Evolutionary conservation across 768 basidiomycete species (phyloP), one percentile per base, ranked within the genome.

Genomic region (Suillus luteus): DNA sequence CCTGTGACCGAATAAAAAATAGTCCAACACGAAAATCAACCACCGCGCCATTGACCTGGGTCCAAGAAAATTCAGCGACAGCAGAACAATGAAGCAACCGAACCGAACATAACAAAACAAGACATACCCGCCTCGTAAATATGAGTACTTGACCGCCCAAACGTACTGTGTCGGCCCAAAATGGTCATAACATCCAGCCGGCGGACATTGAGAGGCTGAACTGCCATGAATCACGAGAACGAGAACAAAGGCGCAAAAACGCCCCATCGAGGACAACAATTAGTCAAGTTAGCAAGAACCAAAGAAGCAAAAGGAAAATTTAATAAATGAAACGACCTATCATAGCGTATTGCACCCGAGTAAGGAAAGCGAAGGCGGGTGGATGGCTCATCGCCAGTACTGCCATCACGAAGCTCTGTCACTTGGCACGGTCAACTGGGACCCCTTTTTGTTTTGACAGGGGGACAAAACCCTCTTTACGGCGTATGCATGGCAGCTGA

Each of bases 221-320:
- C 6, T 41, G 38, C 33, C 33, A 35, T 22, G 24, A 40, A 58
- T 58, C 38, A 58, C 38, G 40, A 58, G 57, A 58, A 31, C 24
- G 33, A 54, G 52, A 54, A 54, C 57, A 58, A 40, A 40, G 55
- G 57, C 24, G 57, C 57, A 41, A 41, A 27, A 58, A 54, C 31
- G 40, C 38, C 57, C 40, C 19, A 54, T 58, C 24, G 57, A 41
- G 57, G 57, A 41, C 57, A 57, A 57, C 38, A 41, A 58, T 58
- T 58, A 58, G 57, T 41, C 14, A 41, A 19, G 52, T 54, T n/a
- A 54, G 27, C 38, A 17, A 58, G 57, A 41, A 58, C 38, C 40
- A 58, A 58, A 41, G 57, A 58, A 40, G 40, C 1, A 58, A 33
- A 54, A n/a, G 31, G 52, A 35, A 51, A 31, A 2, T 54, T 19